Conservation (phyloP, 768 basidiomycete species). For the Podaxis carcinomalis region DNA sequence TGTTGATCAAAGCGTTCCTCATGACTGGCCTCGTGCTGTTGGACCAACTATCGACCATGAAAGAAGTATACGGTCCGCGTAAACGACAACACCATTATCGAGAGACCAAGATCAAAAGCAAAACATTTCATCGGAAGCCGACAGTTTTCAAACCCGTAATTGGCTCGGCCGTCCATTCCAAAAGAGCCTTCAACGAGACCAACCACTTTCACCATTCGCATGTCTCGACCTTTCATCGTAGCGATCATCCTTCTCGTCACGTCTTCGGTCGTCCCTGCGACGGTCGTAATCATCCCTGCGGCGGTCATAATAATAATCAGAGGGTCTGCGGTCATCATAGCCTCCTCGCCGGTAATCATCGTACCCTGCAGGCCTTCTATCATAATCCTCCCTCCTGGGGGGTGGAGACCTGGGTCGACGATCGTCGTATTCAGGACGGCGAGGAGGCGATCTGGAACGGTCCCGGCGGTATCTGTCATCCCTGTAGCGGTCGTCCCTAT, state of each 20-base stretch:
- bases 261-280: constrained; percentile 73
- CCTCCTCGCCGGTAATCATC: constrained; percentile 84
- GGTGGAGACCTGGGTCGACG: constrained; percentile 83
- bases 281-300: constrained; percentile 73
- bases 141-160: constrained; percentile 17
- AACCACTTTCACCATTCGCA: constrained; percentile 74
- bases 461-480: constrained; percentile 68
- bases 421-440: constrained; percentile 68
- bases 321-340: constrained; percentile 78
- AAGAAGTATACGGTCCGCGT: constrained; percentile 53
- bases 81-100: constrained; percentile 48
- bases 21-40: constrained; percentile 28
- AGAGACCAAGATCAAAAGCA: constrained; percentile 47
- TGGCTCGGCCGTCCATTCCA: constrained; percentile 25
- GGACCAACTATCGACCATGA: constrained; percentile 40
- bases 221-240: constrained; percentile 76
- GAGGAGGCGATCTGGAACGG: constrained; percentile 78
- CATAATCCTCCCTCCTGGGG: constrained; percentile 75
- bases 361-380: constrained; percentile 89
- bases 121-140: constrained; percentile 29
- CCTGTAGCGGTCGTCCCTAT: constrained; percentile 56
- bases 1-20: constrained; percentile 20
- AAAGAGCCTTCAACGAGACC: constrained; percentile 59
- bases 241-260: constrained; percentile 81
- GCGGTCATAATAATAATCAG: constrained; percentile 85